A percentile compares a stretch with the other conserved stretches of the same genome.
phyloP scores from a whole-genome alignment of 1,284 basidiomycete genomes.

The Dichomitus squalens region DNA sequence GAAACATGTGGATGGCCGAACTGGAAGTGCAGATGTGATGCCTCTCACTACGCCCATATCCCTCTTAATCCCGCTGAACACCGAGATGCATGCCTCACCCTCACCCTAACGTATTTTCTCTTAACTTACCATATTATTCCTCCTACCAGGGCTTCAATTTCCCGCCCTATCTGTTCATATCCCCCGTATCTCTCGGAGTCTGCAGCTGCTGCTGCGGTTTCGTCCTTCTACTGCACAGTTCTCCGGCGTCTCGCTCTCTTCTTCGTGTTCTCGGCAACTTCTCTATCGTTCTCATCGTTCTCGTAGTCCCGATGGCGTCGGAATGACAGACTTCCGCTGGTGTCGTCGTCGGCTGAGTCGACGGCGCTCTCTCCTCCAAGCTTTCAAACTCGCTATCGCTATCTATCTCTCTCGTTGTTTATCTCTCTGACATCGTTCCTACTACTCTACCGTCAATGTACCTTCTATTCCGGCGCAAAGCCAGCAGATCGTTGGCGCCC shows the following conservation, averaged over 20 bases:
- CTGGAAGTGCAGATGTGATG: conserved; percentile 22
- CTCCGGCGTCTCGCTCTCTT: not conserved
- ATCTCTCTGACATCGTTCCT: too few species aligned
- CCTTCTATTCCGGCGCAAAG: too few species aligned
- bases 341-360: too few species aligned
- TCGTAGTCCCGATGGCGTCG: not conserved
- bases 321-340: too few species aligned
- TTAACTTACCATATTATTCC: not conserved
- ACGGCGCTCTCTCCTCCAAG: too few species aligned
- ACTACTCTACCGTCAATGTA: too few species aligned
- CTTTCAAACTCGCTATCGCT: too few species aligned
- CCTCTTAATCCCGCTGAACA: not conserved
- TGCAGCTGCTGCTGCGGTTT: not conserved
- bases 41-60: not conserved
- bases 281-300: not conserved
- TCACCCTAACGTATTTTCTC: not conserved
- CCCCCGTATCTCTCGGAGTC: not conserved
- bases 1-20: conserved; percentile 25
- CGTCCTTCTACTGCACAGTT: not conserved
- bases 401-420: too few species aligned
- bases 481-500: too few species aligned
- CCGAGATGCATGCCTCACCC: not conserved
- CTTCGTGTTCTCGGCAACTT: not conserved
- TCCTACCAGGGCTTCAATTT: not conserved
- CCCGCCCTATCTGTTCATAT: not conserved